A percentile compares a stretch with the other conserved stretches of the same genome.
Evolutionary conservation across 441 rosid species (phyloP).

Genomic region (Jatropha multifida): DNA sequence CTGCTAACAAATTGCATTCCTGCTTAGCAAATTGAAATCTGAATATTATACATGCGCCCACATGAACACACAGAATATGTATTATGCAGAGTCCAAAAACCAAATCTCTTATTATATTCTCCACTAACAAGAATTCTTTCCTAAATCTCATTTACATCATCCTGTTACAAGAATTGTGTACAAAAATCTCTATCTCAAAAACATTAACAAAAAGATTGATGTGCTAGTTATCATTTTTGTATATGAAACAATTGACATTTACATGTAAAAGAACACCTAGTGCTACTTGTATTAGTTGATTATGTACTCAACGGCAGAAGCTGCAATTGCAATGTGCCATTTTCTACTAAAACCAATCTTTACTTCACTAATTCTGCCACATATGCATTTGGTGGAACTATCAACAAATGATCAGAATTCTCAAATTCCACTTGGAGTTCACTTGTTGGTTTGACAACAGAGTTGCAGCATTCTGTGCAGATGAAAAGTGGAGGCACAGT

Average conservation of each 20-base stretch:
- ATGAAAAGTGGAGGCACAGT: slow-evolving; percentile 73
- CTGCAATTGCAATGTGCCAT: background rate
- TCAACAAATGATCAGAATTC: slow-evolving; percentile 29
- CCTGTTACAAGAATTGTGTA: background rate
- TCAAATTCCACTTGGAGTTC: slow-evolving; percentile 34
- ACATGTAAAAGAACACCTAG: background rate
- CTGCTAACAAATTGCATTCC: too few species aligned
- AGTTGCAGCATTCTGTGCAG: slow-evolving; percentile 62
- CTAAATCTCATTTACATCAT: background rate
- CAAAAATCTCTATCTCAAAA: background rate
- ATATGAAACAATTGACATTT: background rate
- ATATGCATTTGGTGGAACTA: slow-evolving; percentile 29
- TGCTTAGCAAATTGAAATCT: too few species aligned
- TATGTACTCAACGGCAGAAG: background rate
- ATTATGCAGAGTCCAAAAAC: background rate
- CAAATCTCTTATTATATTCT: background rate
- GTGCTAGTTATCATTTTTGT: background rate
- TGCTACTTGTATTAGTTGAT: too few species aligned
- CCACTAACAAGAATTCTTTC: background rate
- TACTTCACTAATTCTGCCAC: slow-evolving; percentile 19
- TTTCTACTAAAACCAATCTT: slow-evolving; percentile 4
- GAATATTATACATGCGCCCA: background rate
- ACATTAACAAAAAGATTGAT: background rate
- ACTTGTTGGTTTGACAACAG: slow-evolving; percentile 38
- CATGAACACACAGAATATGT: background rate